These are phyloP conservation scores for Aspergillus arachidicola DNA, from an alignment of 2,329 filamentous ascomycete genomes.

Conservation along the genomic window DNA sequence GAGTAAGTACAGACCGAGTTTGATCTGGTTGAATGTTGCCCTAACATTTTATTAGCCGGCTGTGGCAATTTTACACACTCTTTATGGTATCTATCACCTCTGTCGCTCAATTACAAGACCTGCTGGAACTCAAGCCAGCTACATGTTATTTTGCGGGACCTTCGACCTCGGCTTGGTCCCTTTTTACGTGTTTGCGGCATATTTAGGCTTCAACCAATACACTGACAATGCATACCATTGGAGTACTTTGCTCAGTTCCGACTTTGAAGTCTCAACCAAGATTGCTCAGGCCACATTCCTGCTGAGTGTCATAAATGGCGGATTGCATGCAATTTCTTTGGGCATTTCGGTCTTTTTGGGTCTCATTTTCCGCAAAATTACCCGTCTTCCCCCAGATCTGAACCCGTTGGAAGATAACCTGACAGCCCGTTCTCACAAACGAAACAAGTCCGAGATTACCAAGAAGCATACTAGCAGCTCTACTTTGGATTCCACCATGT, in stretches of 20 bases:
- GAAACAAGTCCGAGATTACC: constrained; percentile 65
- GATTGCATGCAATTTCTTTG: constrained; percentile 71
- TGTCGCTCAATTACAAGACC: constrained; percentile 70
- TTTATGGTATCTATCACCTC: constrained; percentile 83
- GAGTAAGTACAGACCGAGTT: constrained; percentile 56
- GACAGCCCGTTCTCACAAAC: constrained; percentile 74
- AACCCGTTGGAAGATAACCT: constrained; percentile 88
- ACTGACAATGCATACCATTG: constrained; percentile 55
- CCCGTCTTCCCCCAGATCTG: constrained; percentile 84
- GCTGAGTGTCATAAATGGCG: constrained; percentile 63
- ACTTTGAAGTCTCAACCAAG: constrained; percentile 57
- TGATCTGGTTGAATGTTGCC: neutral
- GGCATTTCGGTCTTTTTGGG: constrained; percentile 74
- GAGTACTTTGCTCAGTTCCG: constrained; percentile 65
- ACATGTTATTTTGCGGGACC: constrained; percentile 79
- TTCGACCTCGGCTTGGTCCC: constrained; percentile 69
- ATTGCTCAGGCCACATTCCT: constrained; percentile 72
- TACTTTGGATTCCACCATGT: constrained; percentile 46
- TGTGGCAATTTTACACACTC: constrained; percentile 69
- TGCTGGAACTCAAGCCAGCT: constrained; percentile 80
- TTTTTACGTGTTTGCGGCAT: constrained; percentile 63
- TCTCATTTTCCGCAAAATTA: constrained; percentile 79
- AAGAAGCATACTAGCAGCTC: constrained; percentile 65
- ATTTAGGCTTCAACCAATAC: constrained; percentile 57
- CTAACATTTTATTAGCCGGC: constrained; percentile 60